These are phyloP conservation scores for Pichia cactophila DNA, from an alignment of 1,139 yeast species.

Conservation along the genomic window DNA sequence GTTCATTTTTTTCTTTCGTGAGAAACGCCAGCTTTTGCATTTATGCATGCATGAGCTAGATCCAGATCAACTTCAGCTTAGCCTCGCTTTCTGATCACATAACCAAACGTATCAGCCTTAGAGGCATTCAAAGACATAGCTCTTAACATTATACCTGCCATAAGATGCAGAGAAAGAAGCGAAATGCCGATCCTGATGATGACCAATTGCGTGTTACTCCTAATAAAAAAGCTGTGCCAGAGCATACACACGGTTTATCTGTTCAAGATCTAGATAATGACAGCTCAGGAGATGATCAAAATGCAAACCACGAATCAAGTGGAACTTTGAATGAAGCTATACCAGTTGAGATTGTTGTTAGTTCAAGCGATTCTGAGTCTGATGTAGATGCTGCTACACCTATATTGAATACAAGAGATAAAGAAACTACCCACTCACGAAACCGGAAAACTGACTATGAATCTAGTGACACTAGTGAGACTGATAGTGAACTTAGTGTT, in stretches of 20 bases:
- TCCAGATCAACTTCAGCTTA: no score
- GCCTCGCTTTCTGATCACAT: no score
- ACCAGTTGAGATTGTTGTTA: neutral
- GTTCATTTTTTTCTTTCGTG: neutral
- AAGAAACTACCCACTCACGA: neutral
- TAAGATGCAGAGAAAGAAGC: neutral
- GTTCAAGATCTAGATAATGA: neutral
- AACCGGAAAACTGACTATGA: neutral
- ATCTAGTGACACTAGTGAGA: slow-evolving; percentile 8
- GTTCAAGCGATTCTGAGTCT: slow-evolving; percentile 1
- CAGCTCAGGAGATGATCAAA: neutral
- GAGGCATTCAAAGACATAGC: neutral
- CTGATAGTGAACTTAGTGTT: slow-evolving; percentile 13
- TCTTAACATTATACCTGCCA: neutral
- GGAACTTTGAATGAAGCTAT: neutral
- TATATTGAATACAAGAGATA: neutral
- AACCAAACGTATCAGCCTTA: neutral
- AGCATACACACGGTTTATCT: neutral
- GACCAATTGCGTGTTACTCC: neutral
- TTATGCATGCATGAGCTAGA: no score
- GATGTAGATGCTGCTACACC: neutral
- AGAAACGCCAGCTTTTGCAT: no score
- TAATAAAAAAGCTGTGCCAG: neutral
- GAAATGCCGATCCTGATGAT: neutral
- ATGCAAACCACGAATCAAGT: neutral